Conservation (phyloP, 495 filamentous ascomycete species). For the Aspergillus haitiensis region DNA sequence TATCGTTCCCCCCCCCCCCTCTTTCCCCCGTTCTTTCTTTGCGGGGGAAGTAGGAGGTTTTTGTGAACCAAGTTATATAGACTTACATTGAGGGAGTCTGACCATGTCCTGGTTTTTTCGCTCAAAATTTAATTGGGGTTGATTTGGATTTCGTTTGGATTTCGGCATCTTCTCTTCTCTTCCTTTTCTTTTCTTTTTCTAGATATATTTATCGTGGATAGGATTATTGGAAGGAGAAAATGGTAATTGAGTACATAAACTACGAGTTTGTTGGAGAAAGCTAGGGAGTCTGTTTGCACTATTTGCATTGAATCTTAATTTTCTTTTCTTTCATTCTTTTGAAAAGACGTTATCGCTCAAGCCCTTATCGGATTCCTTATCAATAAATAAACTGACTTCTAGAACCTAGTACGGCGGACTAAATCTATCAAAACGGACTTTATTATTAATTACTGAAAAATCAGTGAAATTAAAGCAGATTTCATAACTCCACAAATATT, state of each 20-base stretch:
- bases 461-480: no score
- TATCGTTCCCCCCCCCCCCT: no score
- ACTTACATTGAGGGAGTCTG: conserved; percentile 42
- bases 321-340: not conserved
- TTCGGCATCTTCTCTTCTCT: not conserved
- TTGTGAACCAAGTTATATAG: not conserved
- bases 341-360: no score
- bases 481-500: no score
- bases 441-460: no score
- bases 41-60: not conserved
- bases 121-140: conserved; percentile 33
- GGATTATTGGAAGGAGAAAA: not conserved
- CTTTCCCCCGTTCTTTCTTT: conserved; percentile 10
- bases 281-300: not conserved
- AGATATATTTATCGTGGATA: not conserved
- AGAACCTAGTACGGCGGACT: no score
- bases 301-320: not conserved
- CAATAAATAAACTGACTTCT: no score
- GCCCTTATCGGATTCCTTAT: no score
- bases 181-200: not conserved
- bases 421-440: no score
- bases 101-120: conserved; percentile 42
- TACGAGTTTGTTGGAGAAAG: not conserved
- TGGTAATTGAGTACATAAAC: no score
- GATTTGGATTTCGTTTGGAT: conserved; percentile 20